phyloP scores from a whole-genome alignment of 2,329 filamentous ascomycete genomes.

The Hortaea sp. region DNA sequence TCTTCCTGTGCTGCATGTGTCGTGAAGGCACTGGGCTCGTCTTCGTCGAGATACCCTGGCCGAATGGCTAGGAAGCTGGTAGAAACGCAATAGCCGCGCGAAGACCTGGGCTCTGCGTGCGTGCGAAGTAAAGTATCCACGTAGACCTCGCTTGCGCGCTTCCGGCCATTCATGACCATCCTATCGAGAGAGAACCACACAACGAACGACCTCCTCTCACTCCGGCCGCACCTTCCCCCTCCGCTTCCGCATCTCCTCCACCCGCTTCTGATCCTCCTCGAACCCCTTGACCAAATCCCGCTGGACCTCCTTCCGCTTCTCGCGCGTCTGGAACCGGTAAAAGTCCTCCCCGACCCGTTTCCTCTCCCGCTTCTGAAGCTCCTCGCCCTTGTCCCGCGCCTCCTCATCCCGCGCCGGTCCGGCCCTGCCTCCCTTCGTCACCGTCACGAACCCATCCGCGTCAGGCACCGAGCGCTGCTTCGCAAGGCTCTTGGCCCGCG shows the following conservation, averaged over 20 bases:
- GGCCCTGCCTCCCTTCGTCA: slow-evolving; percentile 63
- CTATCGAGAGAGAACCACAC: background rate
- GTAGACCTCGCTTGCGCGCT: too few relatives aligned
- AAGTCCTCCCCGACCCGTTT: slow-evolving; percentile 59
- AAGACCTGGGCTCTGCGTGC: too few relatives aligned
- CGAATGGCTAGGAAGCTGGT: too few relatives aligned
- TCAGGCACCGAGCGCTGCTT: slow-evolving; percentile 69
- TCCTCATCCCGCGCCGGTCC: slow-evolving; percentile 68
- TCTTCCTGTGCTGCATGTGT: too few relatives aligned
- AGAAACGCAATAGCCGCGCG: too few relatives aligned
- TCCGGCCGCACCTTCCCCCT: slow-evolving; percentile 48
- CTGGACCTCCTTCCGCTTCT: slow-evolving; percentile 68
- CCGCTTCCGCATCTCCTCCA: slow-evolving; percentile 60
- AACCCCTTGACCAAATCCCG: slow-evolving; percentile 60
- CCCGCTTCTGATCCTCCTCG: slow-evolving; percentile 63
- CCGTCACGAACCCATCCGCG: slow-evolving; percentile 91
- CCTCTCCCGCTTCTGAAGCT: slow-evolving; percentile 52
- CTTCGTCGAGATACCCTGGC: too few relatives aligned
- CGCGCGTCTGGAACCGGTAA: slow-evolving; percentile 73
- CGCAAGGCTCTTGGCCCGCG: slow-evolving; percentile 52
- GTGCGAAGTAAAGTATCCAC: too few relatives aligned
- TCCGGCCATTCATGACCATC: too few relatives aligned
- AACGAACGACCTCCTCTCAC: slow-evolving; percentile 17
- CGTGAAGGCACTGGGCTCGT: too few relatives aligned
- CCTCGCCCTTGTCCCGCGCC: slow-evolving; percentile 50